These are phyloP conservation scores for Rhododendron vialii DNA, from an alignment of 148 eudicot genomes.

Conservation along the genomic window DNA sequence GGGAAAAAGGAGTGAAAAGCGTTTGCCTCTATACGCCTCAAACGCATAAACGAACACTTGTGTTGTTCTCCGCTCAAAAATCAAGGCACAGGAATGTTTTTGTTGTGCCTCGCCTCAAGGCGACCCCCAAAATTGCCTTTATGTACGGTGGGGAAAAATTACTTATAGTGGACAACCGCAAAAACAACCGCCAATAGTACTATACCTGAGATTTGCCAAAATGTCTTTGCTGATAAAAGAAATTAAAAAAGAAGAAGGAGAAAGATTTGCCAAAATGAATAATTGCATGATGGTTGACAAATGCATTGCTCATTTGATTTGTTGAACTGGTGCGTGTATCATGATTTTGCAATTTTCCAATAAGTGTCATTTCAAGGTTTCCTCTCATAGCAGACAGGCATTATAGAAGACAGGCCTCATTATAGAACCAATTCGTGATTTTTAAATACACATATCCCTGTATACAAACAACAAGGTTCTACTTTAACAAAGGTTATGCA, in stretches of 20 bases:
- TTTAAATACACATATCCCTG: background rate
- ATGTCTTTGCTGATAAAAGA: background rate
- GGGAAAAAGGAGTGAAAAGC: background rate
- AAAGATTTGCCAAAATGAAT: background rate
- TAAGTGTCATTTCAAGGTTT: background rate
- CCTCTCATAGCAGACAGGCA: background rate
- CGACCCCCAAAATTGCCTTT: background rate
- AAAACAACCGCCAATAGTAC: background rate
- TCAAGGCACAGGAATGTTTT: background rate
- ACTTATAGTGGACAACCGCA: background rate
- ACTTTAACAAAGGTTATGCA: background rate
- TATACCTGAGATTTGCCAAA: background rate
- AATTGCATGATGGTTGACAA: background rate
- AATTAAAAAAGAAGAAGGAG: too few species aligned
- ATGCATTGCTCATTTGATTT: background rate
- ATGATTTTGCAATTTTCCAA: background rate
- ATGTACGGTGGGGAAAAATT: background rate
- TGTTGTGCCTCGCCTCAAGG: background rate
- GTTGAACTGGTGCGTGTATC: background rate
- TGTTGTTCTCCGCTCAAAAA: background rate
- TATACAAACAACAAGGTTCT: background rate
- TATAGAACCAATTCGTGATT: background rate
- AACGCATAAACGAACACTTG: too few species aligned
- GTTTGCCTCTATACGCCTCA: background rate
- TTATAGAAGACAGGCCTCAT: background rate